These are phyloP conservation scores for Ganoderma lingzhi DNA, from an alignment of 1,284 basidiomycete species.

Conservation along the genomic window DNA sequence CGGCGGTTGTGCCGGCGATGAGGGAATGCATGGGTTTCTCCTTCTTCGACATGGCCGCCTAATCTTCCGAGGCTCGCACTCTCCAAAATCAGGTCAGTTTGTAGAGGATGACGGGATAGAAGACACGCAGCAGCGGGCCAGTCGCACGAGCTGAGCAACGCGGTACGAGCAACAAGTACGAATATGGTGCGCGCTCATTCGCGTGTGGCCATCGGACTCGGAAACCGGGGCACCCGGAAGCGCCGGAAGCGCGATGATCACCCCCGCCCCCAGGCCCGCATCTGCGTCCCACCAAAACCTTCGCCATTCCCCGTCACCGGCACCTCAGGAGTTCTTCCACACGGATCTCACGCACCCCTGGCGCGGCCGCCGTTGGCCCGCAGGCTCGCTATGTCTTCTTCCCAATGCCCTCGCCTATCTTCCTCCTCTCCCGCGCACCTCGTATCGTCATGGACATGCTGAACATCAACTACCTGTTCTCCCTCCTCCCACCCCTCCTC, in stretches of 20 bases:
- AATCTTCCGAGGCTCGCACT: no score
- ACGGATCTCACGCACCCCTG: constrained; percentile 1
- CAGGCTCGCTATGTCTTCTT: not conserved
- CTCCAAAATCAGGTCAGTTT: not conserved
- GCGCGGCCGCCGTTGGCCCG: not conserved
- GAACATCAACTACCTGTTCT: not conserved
- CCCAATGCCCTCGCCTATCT: not conserved
- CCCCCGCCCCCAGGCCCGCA: not conserved
- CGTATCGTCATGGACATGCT: not conserved
- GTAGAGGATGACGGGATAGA: not conserved
- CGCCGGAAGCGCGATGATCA: not conserved
- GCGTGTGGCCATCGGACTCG: not conserved
- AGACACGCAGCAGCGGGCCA: not conserved
- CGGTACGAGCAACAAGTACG: constrained; percentile 12
- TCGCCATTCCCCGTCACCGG: not conserved
- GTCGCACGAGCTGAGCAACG: constrained; percentile 13
- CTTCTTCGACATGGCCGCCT: constrained; percentile 51
- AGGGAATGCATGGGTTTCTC: constrained; percentile 86
- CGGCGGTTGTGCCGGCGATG: constrained; percentile 92
- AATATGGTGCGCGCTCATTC: not conserved
- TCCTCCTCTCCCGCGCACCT: not conserved
- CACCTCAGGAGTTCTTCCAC: not conserved
- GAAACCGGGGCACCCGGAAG: not conserved
- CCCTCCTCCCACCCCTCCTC: not conserved
- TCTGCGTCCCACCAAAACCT: not conserved